Base-by-base conservation (phyloP, 1,284 basidiomycete species). In the Austroboletus novae-zelandiae region DNA sequence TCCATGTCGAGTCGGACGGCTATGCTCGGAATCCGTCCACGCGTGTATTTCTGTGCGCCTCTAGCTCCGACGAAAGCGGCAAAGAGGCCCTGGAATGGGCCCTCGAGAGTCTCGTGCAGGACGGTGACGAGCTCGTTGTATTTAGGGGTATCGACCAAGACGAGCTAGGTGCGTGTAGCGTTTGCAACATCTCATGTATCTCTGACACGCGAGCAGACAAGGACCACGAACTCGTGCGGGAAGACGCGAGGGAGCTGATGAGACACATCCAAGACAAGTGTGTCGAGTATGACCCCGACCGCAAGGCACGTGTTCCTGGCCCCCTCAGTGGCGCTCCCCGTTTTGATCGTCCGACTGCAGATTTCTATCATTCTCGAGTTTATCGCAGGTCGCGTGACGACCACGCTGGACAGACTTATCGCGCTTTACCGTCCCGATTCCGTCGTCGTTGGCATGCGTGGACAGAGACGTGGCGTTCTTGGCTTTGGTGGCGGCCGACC, bases 371-470 rank as follows among this genome's bases (percentile, higher is more conserved):
- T 97, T 44, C 84, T 98, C 50, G 96, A 98, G 73, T 95, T 92
- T 63, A 90, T 98, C 37, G 91, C 94, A 1, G 96, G 96, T 31
- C 87, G 86, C 55, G 84, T 97, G 7, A 90, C 91, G 0, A 83
- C 89, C 50, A 94, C 91, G 9, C 86, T 98, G 54, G 89, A 94
- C 62, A 86, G 93, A 43, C 82, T 99, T 58, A 96, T 98, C 56
- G 91, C 94, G 2, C 82, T 98, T 35, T 98, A 99, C 65, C 85
- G 94, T 40, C 96, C 96, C 2, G 95, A 99, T 69, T 93, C 91
- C 1, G 78, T 98, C 48, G 87, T 98, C 15, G 94, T 98, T 23
- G 96, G 96, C 13, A 96, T 93, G 13, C 80, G 91, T 32, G 95
- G 94, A 0, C 77, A 81, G 53, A 74, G 78, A 18, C 77, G 79